Percentiles rank a stretch among this genome's conserved stretches.
These are phyloP conservation scores for Allium fistulosum DNA, from an alignment of 106 monocot genomes.

Conservation along the genomic window DNA sequence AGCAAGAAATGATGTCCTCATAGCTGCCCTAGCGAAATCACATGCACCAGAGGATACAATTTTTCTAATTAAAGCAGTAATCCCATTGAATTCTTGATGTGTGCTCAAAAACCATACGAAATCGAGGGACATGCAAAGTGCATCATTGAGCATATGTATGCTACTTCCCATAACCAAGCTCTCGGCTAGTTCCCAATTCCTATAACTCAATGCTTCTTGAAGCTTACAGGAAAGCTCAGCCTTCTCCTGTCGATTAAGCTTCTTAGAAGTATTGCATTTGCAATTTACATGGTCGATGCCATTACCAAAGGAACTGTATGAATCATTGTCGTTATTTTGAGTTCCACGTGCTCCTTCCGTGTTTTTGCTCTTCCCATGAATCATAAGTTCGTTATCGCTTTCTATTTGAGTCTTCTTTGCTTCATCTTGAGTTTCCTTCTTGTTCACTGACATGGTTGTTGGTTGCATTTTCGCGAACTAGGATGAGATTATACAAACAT, in stretches of 20 bases:
- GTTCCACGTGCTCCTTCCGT: conserved; percentile 1
- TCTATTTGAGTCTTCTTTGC: not conserved
- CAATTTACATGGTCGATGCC: not conserved
- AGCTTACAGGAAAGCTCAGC: conserved; percentile 62
- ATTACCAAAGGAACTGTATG: conserved; percentile 7
- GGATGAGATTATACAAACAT: too few species aligned
- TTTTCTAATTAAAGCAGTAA: conserved; percentile 64
- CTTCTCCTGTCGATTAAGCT: conserved; percentile 67
- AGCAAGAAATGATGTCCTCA: conserved; percentile 92
- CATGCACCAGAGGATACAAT: conserved; percentile 62
- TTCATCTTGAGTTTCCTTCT: too few species aligned
- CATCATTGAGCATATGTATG: conserved; percentile 59
- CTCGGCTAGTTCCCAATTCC: conserved; percentile 73
- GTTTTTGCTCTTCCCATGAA: conserved; percentile 12
- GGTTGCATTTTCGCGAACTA: too few species aligned
- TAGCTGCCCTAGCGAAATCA: conserved; percentile 83
- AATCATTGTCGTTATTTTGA: conserved; percentile 9
- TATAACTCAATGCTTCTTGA: conserved; percentile 68
- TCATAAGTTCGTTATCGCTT: not conserved
- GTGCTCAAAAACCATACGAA: conserved; percentile 79
- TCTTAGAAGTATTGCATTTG: conserved; percentile 21
- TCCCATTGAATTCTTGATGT: conserved; percentile 38
- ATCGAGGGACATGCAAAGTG: conserved; percentile 77
- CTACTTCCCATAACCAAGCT: conserved; percentile 56
- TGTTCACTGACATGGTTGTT: too few species aligned